A percentile compares a stretch with the other conserved stretches of the same genome.
phyloP scores from a whole-genome alignment of 2,329 filamentous ascomycete species.

The Diaporthe ilicicola region DNA sequence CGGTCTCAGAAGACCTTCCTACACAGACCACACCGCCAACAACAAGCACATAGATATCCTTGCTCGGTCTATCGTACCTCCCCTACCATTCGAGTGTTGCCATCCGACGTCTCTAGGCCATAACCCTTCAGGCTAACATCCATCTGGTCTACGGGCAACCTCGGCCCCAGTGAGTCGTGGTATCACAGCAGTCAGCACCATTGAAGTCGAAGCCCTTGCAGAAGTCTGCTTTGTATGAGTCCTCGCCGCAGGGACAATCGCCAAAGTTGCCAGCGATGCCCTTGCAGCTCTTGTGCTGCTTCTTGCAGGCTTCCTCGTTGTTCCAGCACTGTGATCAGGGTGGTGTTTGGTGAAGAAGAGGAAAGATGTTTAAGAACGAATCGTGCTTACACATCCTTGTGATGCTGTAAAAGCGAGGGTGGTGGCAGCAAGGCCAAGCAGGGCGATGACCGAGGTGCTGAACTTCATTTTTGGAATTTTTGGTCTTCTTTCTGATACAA shows the following conservation, averaged over 20 bases:
- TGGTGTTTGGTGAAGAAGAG: too few species aligned
- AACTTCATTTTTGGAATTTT: neutral
- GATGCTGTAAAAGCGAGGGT: neutral
- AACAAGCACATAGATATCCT: too few species aligned
- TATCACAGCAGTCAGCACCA: constrained; percentile 2
- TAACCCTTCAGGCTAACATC: neutral
- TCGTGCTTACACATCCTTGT: neutral
- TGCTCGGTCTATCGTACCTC: too few species aligned
- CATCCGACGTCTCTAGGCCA: neutral
- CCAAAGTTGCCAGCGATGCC: constrained; percentile 7
- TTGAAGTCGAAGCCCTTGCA: constrained; percentile 7
- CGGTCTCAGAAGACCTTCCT: too few species aligned
- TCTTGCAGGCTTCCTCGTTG: neutral
- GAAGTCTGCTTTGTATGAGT: constrained; percentile 7
- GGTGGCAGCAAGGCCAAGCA: neutral
- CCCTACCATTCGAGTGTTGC: neutral
- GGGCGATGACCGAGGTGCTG: neutral
- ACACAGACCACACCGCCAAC: too few species aligned
- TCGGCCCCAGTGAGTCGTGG: constrained; percentile 1
- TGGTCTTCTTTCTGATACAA: neutral
- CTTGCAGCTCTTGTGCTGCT: constrained; percentile 19
- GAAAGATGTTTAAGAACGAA: neutral
- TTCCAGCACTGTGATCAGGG: constrained; percentile 7
- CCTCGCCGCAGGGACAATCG: neutral
- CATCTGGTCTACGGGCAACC: neutral